These are phyloP conservation scores for Ceriops zippeliana DNA, from an alignment of 345 rosid genomes.

Conservation along the genomic window DNA sequence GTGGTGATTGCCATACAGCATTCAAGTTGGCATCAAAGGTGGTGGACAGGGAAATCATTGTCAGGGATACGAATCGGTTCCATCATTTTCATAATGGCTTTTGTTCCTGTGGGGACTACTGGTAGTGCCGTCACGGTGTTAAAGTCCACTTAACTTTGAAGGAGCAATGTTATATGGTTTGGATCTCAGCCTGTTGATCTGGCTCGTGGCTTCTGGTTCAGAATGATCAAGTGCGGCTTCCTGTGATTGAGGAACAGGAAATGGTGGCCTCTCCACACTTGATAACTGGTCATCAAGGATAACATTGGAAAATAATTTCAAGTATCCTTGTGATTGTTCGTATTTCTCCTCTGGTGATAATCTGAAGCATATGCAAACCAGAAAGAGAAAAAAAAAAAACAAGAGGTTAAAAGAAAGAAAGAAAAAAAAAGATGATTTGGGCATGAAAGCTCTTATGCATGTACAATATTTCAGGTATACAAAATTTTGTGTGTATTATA, in stretches of 20 bases:
- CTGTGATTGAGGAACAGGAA: not conserved
- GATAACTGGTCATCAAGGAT: not conserved
- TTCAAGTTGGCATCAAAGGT: constrained; percentile 54
- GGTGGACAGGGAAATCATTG: constrained; percentile 46
- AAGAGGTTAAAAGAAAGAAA: no score
- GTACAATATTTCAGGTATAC: not conserved
- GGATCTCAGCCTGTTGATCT: no score
- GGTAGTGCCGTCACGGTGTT: constrained; percentile 31
- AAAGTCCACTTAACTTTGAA: not conserved
- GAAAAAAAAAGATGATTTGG: not conserved
- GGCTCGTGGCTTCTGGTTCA: not conserved
- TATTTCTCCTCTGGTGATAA: not conserved
- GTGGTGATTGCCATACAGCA: constrained; percentile 68
- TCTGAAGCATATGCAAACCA: not conserved
- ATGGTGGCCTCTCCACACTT: not conserved
- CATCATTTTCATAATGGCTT: constrained; percentile 57
- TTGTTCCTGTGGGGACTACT: constrained; percentile 63
- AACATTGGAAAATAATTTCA: not conserved
- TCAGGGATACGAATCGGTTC: constrained; percentile 67
- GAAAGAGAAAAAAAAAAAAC: no score
- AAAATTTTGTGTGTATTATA: not conserved
- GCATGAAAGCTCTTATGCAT: not conserved
- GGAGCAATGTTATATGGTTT: no score
- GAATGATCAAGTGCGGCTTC: not conserved
- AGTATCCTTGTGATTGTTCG: not conserved